These are phyloP conservation scores for Volvox reticuliferus DNA, from an alignment of 139 green algal species.

Conservation along the genomic window DNA sequence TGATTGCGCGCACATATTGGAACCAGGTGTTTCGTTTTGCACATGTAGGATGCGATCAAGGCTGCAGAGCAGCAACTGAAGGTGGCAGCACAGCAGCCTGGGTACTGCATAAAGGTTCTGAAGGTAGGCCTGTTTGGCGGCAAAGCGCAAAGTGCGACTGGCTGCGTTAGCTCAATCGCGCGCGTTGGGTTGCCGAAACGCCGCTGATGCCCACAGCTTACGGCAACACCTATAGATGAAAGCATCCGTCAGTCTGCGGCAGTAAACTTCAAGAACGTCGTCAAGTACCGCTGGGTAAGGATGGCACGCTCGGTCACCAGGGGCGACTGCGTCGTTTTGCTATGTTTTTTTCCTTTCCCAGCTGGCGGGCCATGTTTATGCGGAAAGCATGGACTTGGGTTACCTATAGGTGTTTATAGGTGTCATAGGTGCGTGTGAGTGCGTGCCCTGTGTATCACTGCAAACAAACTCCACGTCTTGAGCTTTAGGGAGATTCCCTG, in stretches of 20 bases:
- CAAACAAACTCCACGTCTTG: too few relatives aligned
- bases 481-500: too few relatives aligned
- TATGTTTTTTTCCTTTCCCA: too few relatives aligned
- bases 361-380: too few relatives aligned
- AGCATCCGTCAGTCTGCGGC: slow-evolving; percentile 91
- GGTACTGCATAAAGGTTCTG: slow-evolving; percentile 82
- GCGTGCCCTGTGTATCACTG: too few relatives aligned
- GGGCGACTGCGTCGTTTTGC: too few relatives aligned
- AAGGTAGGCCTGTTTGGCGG: slow-evolving; percentile 66
- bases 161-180: not conserved
- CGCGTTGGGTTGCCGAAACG: not conserved
- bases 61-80: slow-evolving; percentile 87
- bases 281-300: slow-evolving; percentile 93
- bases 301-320: too few relatives aligned
- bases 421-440: too few relatives aligned
- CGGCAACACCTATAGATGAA: slow-evolving; percentile 70
- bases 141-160: not conserved
- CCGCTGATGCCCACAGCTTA: slow-evolving; percentile 66
- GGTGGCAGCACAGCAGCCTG: slow-evolving; percentile 69
- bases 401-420: too few relatives aligned
- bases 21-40: not conserved
- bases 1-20: not conserved
- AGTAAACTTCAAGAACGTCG: slow-evolving; percentile 98
- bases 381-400: too few relatives aligned
- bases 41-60: slow-evolving; percentile 83